Percentiles rank a stretch among this genome's conserved stretches.
These are phyloP conservation scores for Xerocomus spinulosus DNA, from an alignment of 768 basidiomycete genomes.

Conservation along the genomic window DNA sequence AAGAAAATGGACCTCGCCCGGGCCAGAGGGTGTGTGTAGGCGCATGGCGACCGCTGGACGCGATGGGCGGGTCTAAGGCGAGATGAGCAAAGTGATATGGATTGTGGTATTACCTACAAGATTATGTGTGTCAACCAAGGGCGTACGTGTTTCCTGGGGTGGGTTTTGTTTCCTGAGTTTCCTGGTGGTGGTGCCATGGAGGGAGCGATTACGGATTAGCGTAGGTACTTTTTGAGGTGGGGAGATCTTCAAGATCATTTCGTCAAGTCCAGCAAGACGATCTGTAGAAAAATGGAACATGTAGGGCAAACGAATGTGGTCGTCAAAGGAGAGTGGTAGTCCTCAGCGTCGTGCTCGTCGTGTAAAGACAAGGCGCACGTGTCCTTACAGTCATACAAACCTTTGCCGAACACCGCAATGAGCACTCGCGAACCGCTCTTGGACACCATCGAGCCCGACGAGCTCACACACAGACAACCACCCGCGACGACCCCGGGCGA, in stretches of 20 bases:
- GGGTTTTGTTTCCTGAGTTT: conserved; percentile 21
- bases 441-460: conserved; percentile 86
- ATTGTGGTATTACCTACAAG: conserved; percentile 24
- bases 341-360: conserved; percentile 13
- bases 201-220: conserved; percentile 23
- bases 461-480: conserved; percentile 39
- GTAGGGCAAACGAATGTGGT: conserved; percentile 1
- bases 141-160: conserved; percentile 22
- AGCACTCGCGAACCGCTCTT: conserved; percentile 61
- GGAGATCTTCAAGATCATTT: conserved; percentile 35
- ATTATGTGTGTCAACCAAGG: conserved; percentile 31
- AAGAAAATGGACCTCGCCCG: conserved; percentile 6
- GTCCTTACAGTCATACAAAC: no score
- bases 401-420: conserved; percentile 35
- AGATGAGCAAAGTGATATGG: conserved; percentile 9
- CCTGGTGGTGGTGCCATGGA: conserved; percentile 18
- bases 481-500: conserved; percentile 58
- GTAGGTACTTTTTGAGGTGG: conserved; percentile 26
- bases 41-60: conserved; percentile 17
- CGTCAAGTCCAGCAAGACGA: conserved; percentile 42
- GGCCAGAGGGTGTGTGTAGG: conserved; percentile 4
- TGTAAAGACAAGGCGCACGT: neutral
- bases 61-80: conserved; percentile 10
- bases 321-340: conserved; percentile 1
- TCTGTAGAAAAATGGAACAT: conserved; percentile 37